phyloP scores from a whole-genome alignment of 1,284 basidiomycete genomes.

The Takashimella tepidaria region DNA sequence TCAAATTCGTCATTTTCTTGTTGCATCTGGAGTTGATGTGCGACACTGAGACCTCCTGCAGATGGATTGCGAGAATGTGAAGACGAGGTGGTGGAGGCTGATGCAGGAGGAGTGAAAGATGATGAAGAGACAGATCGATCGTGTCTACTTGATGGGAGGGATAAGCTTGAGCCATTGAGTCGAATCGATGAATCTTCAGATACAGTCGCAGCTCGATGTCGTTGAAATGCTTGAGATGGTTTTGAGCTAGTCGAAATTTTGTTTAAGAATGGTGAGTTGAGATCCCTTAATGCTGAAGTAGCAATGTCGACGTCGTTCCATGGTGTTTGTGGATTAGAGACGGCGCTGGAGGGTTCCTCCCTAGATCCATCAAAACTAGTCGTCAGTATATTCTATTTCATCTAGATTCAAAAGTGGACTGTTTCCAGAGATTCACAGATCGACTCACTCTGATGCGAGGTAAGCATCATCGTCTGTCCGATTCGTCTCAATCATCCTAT shows the following conservation, averaged over 20 bases:
- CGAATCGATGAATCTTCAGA: conserved; percentile 26
- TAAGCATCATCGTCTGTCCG: conserved; percentile 19
- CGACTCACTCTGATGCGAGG: conserved; percentile 27
- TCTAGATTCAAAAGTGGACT: background rate
- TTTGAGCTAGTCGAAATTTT: too few relatives aligned
- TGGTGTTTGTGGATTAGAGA: conserved; percentile 8
- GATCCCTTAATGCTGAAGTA: conserved; percentile 1
- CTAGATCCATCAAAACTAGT: conserved; percentile 9
- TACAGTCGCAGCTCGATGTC: conserved; percentile 22
- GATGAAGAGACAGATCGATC: conserved; percentile 14
- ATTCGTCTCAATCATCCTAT: conserved; percentile 15
- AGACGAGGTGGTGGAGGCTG: conserved; percentile 34
- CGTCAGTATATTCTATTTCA: background rate
- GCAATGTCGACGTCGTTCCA: conserved; percentile 7
- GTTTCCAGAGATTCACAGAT: too few relatives aligned
- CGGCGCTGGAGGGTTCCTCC: conserved; percentile 24
- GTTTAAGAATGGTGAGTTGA: too few relatives aligned
- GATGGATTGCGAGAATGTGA: conserved; percentile 31
- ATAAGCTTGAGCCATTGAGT: conserved; percentile 10
- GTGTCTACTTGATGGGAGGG: conserved; percentile 12
- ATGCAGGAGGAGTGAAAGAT: conserved; percentile 16
- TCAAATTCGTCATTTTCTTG: background rate
- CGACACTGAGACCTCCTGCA: background rate
- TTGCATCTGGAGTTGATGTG: background rate
- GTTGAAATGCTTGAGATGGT: conserved; percentile 1